A percentile compares a stretch with the other conserved stretches of the same genome.
phyloP scores from a whole-genome alignment of 2,329 filamentous ascomycete species.

The Arthroderma sp. region DNA sequence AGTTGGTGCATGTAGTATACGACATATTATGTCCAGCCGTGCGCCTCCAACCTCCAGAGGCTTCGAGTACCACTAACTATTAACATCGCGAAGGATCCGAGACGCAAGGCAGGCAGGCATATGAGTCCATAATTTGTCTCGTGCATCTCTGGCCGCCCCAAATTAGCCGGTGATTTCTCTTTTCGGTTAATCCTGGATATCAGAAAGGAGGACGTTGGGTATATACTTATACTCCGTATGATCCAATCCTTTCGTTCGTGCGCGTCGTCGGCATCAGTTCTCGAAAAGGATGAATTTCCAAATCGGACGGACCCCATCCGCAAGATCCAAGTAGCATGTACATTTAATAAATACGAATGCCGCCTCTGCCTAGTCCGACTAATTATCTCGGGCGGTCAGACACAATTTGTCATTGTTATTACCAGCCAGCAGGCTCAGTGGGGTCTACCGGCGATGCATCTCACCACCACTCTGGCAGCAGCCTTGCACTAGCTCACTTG shows the following conservation, averaged over 20 bases:
- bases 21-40: neutral
- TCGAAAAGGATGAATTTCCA: neutral
- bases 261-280: neutral
- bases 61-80: neutral
- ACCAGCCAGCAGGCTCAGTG: neutral
- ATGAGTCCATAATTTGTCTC: neutral
- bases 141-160: neutral
- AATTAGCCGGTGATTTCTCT: neutral
- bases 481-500: neutral
- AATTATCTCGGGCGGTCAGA: neutral
- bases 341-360: neutral
- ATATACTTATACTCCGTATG: neutral
- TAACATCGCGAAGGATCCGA: constrained; percentile 1
- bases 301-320: neutral
- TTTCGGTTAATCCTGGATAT: neutral
- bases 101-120: neutral
- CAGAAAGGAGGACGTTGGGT: neutral
- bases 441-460: neutral
- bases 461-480: neutral
- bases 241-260: neutral
- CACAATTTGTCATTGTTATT: neutral
- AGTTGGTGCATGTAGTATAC: neutral
- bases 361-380: neutral
- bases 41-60: too few relatives aligned
- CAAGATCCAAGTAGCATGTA: neutral